A percentile compares a stretch with the other conserved stretches of the same genome.
phyloP scores from a whole-genome alignment of 352 stramenopile species.

The Pythium angustatum region DNA sequence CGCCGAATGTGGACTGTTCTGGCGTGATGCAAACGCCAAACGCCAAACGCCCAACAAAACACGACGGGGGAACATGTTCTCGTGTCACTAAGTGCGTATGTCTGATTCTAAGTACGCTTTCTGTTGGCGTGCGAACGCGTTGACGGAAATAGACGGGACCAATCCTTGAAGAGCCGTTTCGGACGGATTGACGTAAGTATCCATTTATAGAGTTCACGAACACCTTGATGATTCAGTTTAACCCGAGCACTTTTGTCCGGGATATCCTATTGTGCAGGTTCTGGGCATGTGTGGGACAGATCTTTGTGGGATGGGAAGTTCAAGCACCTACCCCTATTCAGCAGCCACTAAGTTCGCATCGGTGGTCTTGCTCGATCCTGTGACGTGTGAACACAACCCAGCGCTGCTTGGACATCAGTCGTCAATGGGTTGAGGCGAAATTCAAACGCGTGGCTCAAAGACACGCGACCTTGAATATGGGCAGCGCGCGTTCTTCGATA shows the following conservation, averaged over 20 bases:
- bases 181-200: not conserved
- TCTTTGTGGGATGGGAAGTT: slow-evolving; percentile 15
- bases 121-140: not conserved
- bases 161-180: slow-evolving; percentile 10
- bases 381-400: not conserved
- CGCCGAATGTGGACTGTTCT: slow-evolving; percentile 17
- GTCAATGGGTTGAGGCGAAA: not conserved
- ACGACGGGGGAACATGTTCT: not conserved
- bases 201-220: not conserved
- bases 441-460: not conserved
- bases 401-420: not conserved
- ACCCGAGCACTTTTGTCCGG: not conserved
- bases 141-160: not conserved
- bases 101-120: not conserved
- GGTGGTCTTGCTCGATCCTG: not conserved
- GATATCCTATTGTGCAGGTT: not conserved
- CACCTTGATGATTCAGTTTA: not conserved
- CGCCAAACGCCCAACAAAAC: no score
- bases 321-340: slow-evolving; percentile 19
- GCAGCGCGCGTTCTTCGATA: not conserved
- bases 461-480: not conserved
- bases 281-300: slow-evolving; percentile 6
- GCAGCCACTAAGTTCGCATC: slow-evolving; percentile 12
- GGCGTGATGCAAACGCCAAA: not conserved
- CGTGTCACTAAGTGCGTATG: not conserved